A percentile compares a stretch with the other conserved stretches of the same genome.
phyloP scores from a whole-genome alignment of 345 rosid genomes.

The Noccaea caerulescens region DNA sequence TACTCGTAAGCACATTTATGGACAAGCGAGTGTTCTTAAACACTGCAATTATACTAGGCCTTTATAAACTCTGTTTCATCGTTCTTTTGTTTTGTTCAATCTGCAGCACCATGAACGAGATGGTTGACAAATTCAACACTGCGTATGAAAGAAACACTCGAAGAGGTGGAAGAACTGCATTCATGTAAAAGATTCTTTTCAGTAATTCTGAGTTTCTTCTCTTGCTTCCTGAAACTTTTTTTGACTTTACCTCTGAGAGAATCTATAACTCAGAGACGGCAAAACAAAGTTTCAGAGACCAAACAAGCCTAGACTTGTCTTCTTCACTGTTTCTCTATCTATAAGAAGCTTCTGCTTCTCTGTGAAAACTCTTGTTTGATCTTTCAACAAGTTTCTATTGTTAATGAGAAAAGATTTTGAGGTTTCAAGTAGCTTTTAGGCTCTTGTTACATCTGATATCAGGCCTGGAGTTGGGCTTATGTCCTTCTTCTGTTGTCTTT shows the following conservation, averaged over 20 bases:
- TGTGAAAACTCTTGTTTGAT: constrained; percentile 9
- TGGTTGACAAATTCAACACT: constrained; percentile 95
- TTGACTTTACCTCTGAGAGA: neutral
- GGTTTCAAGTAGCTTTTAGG: neutral
- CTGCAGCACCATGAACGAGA: constrained; percentile 92
- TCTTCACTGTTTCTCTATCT: neutral
- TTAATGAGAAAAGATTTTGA: neutral
- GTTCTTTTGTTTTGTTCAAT: constrained; percentile 3
- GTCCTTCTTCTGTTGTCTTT: neutral
- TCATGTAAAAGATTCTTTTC: constrained; percentile 53
- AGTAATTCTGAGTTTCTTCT: constrained; percentile 6
- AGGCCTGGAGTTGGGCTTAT: neutral
- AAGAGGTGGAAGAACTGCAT: constrained; percentile 88
- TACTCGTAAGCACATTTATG: neutral
- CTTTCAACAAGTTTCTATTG: neutral
- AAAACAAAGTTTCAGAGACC: constrained; percentile 15
- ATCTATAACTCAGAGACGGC: constrained; percentile 7
- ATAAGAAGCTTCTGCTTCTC: constrained; percentile 11
- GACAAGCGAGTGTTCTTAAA: neutral
- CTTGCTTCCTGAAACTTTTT: constrained; percentile 8
- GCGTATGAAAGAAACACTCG: constrained; percentile 90
- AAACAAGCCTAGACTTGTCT: neutral
- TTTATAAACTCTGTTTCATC: constrained; percentile 11
- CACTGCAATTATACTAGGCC: neutral
- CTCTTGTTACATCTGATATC: neutral